phyloP scores from a whole-genome alignment of 1,139 yeast species.

The Kurtzmaniella quercitrusa region DNA sequence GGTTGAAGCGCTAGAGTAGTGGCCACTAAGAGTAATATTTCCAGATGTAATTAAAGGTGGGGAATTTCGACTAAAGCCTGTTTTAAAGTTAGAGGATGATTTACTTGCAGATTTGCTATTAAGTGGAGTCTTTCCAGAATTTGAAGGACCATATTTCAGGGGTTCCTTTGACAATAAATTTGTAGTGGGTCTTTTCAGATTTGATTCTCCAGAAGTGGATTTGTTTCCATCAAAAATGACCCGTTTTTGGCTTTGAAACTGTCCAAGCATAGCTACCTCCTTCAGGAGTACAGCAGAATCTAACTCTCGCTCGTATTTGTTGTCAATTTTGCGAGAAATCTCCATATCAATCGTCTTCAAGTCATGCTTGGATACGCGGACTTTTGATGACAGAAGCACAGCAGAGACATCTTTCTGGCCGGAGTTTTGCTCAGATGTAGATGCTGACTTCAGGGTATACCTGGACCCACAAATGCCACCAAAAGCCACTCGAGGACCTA shows the following conservation, averaged over 20 bases:
- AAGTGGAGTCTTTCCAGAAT: neutral
- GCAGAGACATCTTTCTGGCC: constrained; percentile 1
- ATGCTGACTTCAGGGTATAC: neutral
- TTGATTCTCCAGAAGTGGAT: neutral
- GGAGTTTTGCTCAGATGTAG: neutral
- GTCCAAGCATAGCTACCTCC: neutral
- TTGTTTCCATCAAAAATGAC: neutral
- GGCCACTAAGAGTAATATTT: neutral
- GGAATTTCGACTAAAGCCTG: neutral
- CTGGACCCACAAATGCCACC: neutral
- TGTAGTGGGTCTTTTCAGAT: neutral
- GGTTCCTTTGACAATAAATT: neutral
- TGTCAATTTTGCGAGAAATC: neutral
- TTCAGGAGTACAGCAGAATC: neutral
- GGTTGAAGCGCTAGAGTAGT: neutral
- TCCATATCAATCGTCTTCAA: neutral
- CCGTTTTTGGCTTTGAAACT: neutral
- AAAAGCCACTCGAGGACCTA: neutral
- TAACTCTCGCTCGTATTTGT: neutral
- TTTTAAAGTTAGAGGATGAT: neutral
- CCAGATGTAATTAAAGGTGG: neutral
- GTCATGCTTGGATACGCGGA: neutral
- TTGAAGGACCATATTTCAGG: neutral
- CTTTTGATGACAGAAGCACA: constrained; percentile 1
- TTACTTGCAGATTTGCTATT: neutral